Base-by-base conservation (phyloP, 805 yeast genomes). In the Dipodascus geniculatus region DNA sequence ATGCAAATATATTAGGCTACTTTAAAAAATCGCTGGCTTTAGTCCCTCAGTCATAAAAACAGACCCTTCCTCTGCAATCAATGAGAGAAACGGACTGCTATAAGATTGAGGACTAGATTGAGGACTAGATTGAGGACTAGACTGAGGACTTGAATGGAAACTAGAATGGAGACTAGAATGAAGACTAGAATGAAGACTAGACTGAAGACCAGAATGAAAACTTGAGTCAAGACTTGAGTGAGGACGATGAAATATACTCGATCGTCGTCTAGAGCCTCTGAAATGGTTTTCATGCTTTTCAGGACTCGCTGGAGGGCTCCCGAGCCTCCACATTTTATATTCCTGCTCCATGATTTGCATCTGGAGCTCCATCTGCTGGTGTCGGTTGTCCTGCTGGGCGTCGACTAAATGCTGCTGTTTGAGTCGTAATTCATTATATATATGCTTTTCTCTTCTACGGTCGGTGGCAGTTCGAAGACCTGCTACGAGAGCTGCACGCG, bases 401-500 rank as follows among this genome's bases (percentile, higher is more conserved):
- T 38, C 44, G 4, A 38, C 44, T 38, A 38, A 38, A 6, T 38
- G 44, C 44, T 38, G 44, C 4, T 38, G 44, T 16, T 38, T 4
- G 20, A 38, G 4, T 14, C 44, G 11, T 16, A 38, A n/a, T 38
- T 38, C 8, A 14, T 38, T 16, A 38, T 38, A 38, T 16, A 38
- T 6, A 6, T 22, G 60, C 23, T 55, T 55, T 11, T 57, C 54
- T 23, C 56, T 57, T 19, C 65, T 55, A 2, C 65, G 48, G 42
- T 62, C 65, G 6, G 65, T 62, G 23, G 65, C 65, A 19, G 58
- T 55, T 42, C 61, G 31, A 42, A 62, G 57, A 2, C 61, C 65
- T 1, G 63, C 61, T 17, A 62, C 58, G 9, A 62, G 55, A n/a
- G 64, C 61, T 3, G 65, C 63, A 33, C 65, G 48, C 0, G 65